Conservation (phyloP, 768 basidiomycete species). For the Lepiota brunneoincarnata region DNA sequence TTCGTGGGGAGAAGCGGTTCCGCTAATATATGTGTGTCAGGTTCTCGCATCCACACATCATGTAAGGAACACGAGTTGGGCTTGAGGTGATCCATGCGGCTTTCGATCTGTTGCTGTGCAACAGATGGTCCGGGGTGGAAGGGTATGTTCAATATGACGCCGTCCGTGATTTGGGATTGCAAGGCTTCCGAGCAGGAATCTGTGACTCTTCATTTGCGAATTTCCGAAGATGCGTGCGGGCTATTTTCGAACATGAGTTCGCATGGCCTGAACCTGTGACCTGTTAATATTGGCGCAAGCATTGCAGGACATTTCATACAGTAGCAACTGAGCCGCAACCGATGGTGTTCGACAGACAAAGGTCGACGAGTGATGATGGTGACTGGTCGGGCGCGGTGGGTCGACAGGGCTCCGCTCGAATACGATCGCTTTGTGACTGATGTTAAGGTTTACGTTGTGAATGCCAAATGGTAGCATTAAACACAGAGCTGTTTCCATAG, state of each 20-base stretch:
- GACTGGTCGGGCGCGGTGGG: too few species aligned
- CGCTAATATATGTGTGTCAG: constrained; percentile 24
- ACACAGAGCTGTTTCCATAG: too few species aligned
- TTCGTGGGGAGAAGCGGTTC: constrained; percentile 14
- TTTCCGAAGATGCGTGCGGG: neutral
- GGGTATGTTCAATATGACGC: constrained; percentile 5
- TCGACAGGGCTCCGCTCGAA: too few species aligned
- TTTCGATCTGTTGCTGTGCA: constrained; percentile 19
- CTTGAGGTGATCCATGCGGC: constrained; percentile 43
- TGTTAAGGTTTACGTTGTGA: too few species aligned
- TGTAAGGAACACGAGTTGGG: constrained; percentile 29
- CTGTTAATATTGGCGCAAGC: constrained; percentile 13
- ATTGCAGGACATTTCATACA: constrained; percentile 13
- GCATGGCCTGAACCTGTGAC: neutral
- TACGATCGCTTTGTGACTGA: too few species aligned
- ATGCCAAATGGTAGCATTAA: too few species aligned
- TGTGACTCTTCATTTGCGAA: constrained; percentile 11
- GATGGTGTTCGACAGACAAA: too few species aligned
- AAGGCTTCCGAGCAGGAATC: neutral
- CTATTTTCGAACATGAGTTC: neutral
- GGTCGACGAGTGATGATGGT: too few species aligned
- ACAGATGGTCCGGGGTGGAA: constrained; percentile 3
- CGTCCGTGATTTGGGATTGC: constrained; percentile 12
- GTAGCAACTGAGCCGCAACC: constrained; percentile 13
- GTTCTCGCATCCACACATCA: constrained; percentile 18